phyloP scores from a whole-genome alignment of 1,284 basidiomycete species.

The Ustilago cynodontis region DNA sequence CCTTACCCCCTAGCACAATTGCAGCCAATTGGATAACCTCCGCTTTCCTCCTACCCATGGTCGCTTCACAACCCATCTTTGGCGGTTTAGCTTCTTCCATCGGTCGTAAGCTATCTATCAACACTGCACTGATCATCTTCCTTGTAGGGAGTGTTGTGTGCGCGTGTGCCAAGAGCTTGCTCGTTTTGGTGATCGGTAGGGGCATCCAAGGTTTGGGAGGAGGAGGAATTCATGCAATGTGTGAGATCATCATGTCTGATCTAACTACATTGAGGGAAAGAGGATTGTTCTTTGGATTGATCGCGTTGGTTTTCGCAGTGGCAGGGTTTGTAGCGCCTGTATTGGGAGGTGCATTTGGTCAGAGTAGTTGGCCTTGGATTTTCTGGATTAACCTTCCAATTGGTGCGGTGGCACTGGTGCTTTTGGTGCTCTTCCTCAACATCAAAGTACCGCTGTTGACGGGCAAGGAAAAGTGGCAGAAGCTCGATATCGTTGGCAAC shows the following conservation, averaged over 20 bases:
- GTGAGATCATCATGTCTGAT: slow-evolving; percentile 71
- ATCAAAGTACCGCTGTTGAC: slow-evolving; percentile 66
- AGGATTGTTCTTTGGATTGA: slow-evolving; percentile 70
- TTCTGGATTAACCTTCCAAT: slow-evolving; percentile 70
- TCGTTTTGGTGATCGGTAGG: slow-evolving; percentile 42
- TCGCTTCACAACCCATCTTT: slow-evolving; percentile 51
- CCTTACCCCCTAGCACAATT: slow-evolving; percentile 31
- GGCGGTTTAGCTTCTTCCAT: slow-evolving; percentile 50
- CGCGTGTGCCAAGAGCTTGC: slow-evolving; percentile 33
- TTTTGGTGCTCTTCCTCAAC: slow-evolving; percentile 58
- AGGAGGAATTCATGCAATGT: slow-evolving; percentile 71
- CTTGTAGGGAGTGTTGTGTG: slow-evolving; percentile 43
- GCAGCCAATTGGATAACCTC: slow-evolving; percentile 55
- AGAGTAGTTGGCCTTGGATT: slow-evolving; percentile 71
- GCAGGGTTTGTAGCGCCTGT: slow-evolving; percentile 68
- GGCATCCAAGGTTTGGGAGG: slow-evolving; percentile 71
- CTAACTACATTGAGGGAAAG: slow-evolving; percentile 72
- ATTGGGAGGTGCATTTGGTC: slow-evolving; percentile 70
- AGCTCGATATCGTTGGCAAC: slow-evolving; percentile 70
- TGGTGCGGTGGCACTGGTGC: slow-evolving; percentile 15
- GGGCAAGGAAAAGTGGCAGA: slow-evolving; percentile 64
- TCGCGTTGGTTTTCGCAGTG: slow-evolving; percentile 65
- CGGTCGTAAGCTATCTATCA: slow-evolving; percentile 39
- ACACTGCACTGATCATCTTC: slow-evolving; percentile 46
- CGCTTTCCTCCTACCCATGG: slow-evolving; percentile 47